Evolutionary conservation across 2,329 filamentous ascomycete genomes (phyloP).

Genomic region (Alternaria ethzedia): DNA sequence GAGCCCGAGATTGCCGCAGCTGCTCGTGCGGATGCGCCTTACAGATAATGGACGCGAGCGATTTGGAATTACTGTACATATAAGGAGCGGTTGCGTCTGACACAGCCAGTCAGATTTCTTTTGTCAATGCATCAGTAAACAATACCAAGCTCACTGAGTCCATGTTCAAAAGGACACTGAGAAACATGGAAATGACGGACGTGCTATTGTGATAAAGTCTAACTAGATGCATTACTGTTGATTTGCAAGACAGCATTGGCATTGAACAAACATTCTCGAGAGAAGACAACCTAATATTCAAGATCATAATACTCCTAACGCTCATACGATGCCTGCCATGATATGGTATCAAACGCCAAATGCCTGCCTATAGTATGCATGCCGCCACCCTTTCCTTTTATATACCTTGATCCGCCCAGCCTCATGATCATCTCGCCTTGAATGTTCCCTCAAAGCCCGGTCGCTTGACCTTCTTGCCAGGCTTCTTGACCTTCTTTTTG

Average conservation of each 20-base stretch:
- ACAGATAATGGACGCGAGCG: constrained; percentile 41
- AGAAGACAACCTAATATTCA: constrained; percentile 30
- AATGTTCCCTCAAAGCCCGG: constrained; percentile 72
- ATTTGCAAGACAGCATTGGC: not conserved
- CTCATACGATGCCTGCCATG: constrained; percentile 33
- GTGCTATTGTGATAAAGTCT: not conserved
- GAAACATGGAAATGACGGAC: not conserved
- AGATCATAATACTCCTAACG: constrained; percentile 32
- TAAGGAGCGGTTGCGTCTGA: constrained; percentile 25
- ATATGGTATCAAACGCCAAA: constrained; percentile 42
- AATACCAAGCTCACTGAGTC: not conserved
- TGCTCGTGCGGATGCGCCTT: constrained; percentile 91
- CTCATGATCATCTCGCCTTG: constrained; percentile 50
- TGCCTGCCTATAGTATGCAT: constrained; percentile 25
- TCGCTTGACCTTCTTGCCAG: constrained; percentile 61
- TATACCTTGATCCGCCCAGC: not conserved
- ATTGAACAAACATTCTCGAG: not conserved
- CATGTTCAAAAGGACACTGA: not conserved
- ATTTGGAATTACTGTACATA: constrained; percentile 41
- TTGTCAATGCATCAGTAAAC: constrained; percentile 22
- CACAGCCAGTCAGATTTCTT: constrained; percentile 30
- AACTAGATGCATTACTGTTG: not conserved
- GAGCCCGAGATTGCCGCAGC: constrained; percentile 94
- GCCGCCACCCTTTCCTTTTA: constrained; percentile 6
- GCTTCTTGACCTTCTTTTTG: constrained; percentile 59